A percentile compares a stretch with the other conserved stretches of the same genome.
phyloP scores from a whole-genome alignment of 1,284 basidiomycete genomes.

The Cutaneotrichosporon sp. region DNA sequence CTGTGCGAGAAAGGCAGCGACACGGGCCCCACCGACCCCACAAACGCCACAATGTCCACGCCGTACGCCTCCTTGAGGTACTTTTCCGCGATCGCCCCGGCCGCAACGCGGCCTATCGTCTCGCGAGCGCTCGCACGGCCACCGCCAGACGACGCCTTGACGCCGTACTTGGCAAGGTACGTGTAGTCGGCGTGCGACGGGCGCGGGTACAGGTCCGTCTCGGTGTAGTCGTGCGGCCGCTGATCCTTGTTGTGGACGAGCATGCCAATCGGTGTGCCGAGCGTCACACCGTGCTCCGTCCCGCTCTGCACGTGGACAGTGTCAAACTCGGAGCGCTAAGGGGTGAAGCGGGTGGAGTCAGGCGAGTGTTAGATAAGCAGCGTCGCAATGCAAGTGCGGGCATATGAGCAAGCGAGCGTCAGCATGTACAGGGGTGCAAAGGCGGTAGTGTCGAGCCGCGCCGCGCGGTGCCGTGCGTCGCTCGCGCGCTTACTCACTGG shows the following conservation, averaged over 20 bases:
- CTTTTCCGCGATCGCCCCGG: conserved; percentile 95
- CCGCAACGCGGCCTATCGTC: conserved; percentile 96
- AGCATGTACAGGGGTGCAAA: too few species aligned
- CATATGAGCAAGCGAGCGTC: too few species aligned
- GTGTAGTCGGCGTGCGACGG: conserved; percentile 98
- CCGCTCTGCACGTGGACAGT: conserved; percentile 91
- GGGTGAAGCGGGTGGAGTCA: conserved; percentile 1
- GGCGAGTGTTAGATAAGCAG: background rate
- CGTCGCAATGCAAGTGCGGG: too few species aligned
- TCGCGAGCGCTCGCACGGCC: conserved; percentile 92
- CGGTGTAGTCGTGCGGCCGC: conserved; percentile 95
- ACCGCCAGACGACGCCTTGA: conserved; percentile 95
- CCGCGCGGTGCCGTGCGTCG: background rate
- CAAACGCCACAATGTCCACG: conserved; percentile 94
- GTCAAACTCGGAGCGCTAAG: conserved; percentile 95
- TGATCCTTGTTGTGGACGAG: conserved; percentile 98
- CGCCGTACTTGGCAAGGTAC: conserved; percentile 94
- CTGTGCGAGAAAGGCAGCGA: conserved; percentile 64
- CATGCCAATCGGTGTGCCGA: conserved; percentile 94
- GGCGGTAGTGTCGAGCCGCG: too few species aligned
- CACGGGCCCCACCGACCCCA: conserved; percentile 90
- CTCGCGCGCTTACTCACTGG: conserved; percentile 57
- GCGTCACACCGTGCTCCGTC: conserved; percentile 85
- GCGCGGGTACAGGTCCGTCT: conserved; percentile 94
- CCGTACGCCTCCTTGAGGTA: conserved; percentile 85